Conservation (phyloP, 1,139 yeast genomes). For the Taiozyma sp. region DNA sequence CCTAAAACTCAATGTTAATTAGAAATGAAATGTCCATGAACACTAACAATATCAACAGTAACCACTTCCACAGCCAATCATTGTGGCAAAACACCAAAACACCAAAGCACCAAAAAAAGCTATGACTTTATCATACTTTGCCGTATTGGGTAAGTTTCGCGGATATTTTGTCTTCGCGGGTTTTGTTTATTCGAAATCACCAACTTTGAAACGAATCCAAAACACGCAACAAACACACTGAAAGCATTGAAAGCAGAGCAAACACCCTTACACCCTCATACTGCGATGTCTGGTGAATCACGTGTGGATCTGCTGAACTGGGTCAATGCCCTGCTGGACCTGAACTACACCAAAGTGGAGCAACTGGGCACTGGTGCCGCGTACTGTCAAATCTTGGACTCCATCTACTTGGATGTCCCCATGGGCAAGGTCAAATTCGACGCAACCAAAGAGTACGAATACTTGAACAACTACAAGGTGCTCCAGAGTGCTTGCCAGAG, state of each 20-base stretch:
- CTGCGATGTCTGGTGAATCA: conserved; percentile 16
- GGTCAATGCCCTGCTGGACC: conserved; percentile 68
- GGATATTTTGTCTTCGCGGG: no score
- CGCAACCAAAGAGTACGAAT: conserved; percentile 71
- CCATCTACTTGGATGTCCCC: conserved; percentile 77
- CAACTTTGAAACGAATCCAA: no score
- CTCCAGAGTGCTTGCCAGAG: conserved; percentile 72
- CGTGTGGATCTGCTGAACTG: conserved; percentile 81
- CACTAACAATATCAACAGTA: no score
- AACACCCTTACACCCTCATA: neutral
- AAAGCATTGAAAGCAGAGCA: neutral
- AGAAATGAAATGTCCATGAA: no score
- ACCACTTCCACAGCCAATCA: no score
- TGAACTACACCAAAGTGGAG: conserved; percentile 75
- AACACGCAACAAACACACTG: no score
- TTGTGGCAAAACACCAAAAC: no score
- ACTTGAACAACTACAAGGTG: conserved; percentile 75
- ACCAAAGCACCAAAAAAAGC: no score
- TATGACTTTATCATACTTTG: no score
- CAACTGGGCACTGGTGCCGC: conserved; percentile 96
- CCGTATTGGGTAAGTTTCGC: no score
- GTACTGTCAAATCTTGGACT: conserved; percentile 87
- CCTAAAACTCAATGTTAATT: no score
- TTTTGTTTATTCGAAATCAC: no score
- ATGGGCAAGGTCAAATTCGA: conserved; percentile 71